Conservation (phyloP, 2,329 filamentous ascomycete species). For the Ceratocystis eucalypticola region DNA sequence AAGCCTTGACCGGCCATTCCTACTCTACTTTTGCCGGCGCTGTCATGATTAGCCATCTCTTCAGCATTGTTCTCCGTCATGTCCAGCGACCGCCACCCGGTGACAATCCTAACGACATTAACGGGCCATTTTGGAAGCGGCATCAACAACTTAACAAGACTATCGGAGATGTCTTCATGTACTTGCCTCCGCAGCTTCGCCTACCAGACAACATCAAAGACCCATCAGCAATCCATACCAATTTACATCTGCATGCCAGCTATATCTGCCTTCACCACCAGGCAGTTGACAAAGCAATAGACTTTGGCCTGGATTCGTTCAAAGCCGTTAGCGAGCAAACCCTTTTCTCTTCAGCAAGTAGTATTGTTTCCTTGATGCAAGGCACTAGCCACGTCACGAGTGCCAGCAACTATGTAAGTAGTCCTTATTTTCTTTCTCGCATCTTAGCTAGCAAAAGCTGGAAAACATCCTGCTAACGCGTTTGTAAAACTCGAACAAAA, state of each 20-base stretch:
- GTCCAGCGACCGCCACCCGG: conserved; percentile 57
- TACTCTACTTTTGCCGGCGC: conserved; percentile 62
- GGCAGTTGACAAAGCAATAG: conserved; percentile 67
- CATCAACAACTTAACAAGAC: conserved; percentile 74
- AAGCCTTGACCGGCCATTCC: conserved; percentile 46
- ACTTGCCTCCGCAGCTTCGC: conserved; percentile 60
- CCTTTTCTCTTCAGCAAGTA: conserved; percentile 65
- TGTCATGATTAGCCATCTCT: conserved; percentile 60
- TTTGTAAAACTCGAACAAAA: no score
- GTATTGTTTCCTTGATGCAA: conserved; percentile 73
- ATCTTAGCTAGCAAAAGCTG: neutral
- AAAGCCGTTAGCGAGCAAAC: conserved; percentile 58
- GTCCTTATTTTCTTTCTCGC: neutral
- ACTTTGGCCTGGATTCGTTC: conserved; percentile 45
- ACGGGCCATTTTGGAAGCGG: conserved; percentile 73
- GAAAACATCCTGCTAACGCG: conserved; percentile 28
- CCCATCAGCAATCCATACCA: conserved; percentile 63
- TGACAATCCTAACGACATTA: conserved; percentile 56
- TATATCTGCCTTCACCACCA: conserved; percentile 82
- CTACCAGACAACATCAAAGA: conserved; percentile 56
- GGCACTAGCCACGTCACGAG: conserved; percentile 48
- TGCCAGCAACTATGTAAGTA: conserved; percentile 45
- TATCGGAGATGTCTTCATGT: conserved; percentile 63
- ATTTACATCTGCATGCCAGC: conserved; percentile 78
- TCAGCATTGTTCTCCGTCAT: conserved; percentile 70